Evolutionary conservation across 129 eudicot genomes (phyloP), one percentile per base, ranked within the genome.

Genomic region (Daucus carota): DNA sequence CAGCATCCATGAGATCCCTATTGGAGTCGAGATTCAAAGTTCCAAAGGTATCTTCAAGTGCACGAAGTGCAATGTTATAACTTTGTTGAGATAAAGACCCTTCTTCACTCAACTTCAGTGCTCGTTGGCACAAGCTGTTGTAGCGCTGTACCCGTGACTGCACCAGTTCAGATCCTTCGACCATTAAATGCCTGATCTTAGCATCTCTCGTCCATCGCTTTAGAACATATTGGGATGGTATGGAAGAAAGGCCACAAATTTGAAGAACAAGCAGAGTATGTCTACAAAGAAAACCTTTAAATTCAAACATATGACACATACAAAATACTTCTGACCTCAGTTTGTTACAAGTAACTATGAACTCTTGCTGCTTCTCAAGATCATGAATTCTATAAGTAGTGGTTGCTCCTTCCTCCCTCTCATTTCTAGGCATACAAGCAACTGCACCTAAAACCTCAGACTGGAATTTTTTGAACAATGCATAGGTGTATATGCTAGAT

Each of bases 201-300:
- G 91, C 91, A 54, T 94, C 98, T 86, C 83, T 90, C 38, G 86
- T 90, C 97, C 97, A 93, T 73, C 98, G 81, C 77, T 84, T 93
- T 34, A 94, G 77, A 41, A 91, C 86, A 86, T 89, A 94, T 24
- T 89, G 97, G 3, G 89, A 68, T 3, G 98, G 98, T 24, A 94
- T 86, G 45, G 77, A 79, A 14, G 96, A 81, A 73, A 87, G 86
- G 14, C 97, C 90, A 80, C 96, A 81, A 16, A 90, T 87, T 87
- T 91, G 98, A 50, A 94, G 97, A 79, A 94, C 97, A 81, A 93
- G 81, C 90, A 94, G 63, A 7, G 90, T 91, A 75, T 94, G 98
- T 71, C 98, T 89, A 76, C 98, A 91, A 33, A 94, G 90, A 74
- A 77, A 87, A 52, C 98, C 98, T 84, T 86, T 94, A 40, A 79